Evolutionary conservation across 169 alveolate species (phyloP), one percentile per base, ranked within the genome.

Genomic region (Cryptosporidium parvum): DNA sequence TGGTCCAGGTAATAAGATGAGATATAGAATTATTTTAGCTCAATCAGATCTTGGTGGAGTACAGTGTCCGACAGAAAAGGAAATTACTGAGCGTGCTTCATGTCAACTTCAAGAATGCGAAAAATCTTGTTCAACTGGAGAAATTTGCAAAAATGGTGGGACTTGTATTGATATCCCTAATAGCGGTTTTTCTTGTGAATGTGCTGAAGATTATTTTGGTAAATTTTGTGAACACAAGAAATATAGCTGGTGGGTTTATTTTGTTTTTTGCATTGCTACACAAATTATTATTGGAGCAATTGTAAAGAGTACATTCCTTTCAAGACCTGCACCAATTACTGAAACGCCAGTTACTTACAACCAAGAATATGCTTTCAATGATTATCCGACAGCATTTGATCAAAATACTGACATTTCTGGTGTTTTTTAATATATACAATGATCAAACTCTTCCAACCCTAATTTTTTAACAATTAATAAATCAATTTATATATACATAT

Each of bases 11-110:
- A 12, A 12, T 18, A 80, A 65, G 37, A 61, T 65, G 26, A 80
- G 89, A 51, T 80, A 42, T 26, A 80, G 67, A 80, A 62, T 80
- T 3, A 48, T 80, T 42, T 45, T 80, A 23, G 35, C 59, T 7
- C 58, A 80, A n/a, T 23, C 89, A 7, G 80, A 80, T 6, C 75
- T 80, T 44, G 89, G 89, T 44, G 89, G 89, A 14, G 44, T 80
- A n/a, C 65, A 59, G 35, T 80, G 89, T 67, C 89, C 89, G 1
- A 2, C 80, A 18, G 75, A 65, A 62, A 45, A 59, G 7, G 89
- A 80, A 2, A 62, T 33, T 26, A 80, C 75, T 3, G 89, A 80
- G 39, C 45, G 80, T 44, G 89, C 53, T 31, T 48, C 89, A 3
- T 80, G 89, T 18, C 37, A 39, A 3, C n/a, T 42, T 3, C 73